phyloP scores from a whole-genome alignment of 768 basidiomycete genomes.

The Mrakia blollopis region DNA sequence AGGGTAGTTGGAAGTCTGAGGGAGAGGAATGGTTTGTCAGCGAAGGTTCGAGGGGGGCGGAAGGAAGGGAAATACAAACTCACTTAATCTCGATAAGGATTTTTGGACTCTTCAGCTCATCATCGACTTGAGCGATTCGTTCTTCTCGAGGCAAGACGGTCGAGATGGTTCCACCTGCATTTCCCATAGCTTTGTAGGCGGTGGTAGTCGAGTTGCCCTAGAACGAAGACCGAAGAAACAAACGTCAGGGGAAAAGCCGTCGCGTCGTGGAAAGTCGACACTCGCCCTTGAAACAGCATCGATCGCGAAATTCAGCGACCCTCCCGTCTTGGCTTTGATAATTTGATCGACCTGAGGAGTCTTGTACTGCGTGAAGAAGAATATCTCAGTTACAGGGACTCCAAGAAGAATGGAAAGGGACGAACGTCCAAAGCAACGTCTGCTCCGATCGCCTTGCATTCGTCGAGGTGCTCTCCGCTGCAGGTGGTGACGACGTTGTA shows the following conservation, averaged over 20 bases:
- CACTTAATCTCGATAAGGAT: background rate
- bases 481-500: background rate
- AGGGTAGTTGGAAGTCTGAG: background rate
- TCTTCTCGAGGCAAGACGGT: background rate
- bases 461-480: background rate
- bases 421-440: background rate
- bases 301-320: background rate
- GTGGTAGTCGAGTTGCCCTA: constrained; percentile 3
- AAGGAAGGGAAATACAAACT: background rate
- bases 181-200: background rate
- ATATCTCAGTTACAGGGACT: background rate
- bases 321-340: background rate
- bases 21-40: background rate
- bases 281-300: background rate
- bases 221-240: background rate
- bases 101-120: background rate
- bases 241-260: too few species aligned
- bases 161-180: background rate
- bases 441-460: background rate
- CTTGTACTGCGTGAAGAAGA: background rate
- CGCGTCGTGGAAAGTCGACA: background rate
- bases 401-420: background rate
- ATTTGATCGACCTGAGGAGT: background rate
- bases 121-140: background rate
- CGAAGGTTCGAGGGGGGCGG: background rate